Percentiles rank a stretch among this genome's conserved stretches.
phyloP scores from a whole-genome alignment of 192 early-diverging fungal species.

The Coemansia sp. region DNA sequence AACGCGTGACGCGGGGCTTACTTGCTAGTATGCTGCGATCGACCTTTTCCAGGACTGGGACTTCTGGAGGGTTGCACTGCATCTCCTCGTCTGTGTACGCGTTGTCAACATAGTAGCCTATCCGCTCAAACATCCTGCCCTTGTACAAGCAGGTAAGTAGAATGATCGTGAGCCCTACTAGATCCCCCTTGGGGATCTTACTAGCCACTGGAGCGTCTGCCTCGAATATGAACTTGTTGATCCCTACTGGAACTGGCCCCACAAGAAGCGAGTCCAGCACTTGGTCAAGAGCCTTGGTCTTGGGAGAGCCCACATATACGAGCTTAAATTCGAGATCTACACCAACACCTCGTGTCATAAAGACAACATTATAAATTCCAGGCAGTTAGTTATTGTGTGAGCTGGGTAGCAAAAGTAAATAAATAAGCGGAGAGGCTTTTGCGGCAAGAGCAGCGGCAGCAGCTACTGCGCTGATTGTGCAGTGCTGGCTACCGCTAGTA shows the following conservation, averaged over 20 bases:
- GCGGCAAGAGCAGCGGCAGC: neutral
- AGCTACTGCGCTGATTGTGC: no score
- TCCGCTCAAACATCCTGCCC: slow-evolving; percentile 90
- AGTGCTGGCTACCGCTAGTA: slow-evolving; percentile 3
- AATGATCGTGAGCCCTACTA: slow-evolving; percentile 89
- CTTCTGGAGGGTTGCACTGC: slow-evolving; percentile 73
- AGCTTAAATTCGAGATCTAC: slow-evolving; percentile 97
- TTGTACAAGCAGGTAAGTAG: slow-evolving; percentile 87
- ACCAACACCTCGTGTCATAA: neutral
- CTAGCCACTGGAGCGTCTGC: slow-evolving; percentile 70
- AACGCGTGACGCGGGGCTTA: slow-evolving; percentile 88
- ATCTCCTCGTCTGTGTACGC: slow-evolving; percentile 85
- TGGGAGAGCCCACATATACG: slow-evolving; percentile 89
- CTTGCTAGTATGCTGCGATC: slow-evolving; percentile 86
- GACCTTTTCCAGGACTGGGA: slow-evolving; percentile 70
- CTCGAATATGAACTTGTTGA: slow-evolving; percentile 91
- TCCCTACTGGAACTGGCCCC: slow-evolving; percentile 91
- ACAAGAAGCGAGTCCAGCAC: slow-evolving; percentile 93
- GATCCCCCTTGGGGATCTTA: slow-evolving; percentile 74
- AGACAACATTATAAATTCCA: slow-evolving; percentile 1
- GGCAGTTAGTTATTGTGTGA: neutral
- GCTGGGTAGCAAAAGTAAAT: neutral
- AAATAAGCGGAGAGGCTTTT: neutral
- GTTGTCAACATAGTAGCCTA: slow-evolving; percentile 98
- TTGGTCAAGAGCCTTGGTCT: slow-evolving; percentile 80